Percentiles rank a stretch among this genome's conserved stretches.
These are phyloP conservation scores for Phyllosticta capitalensis DNA, from an alignment of 2,329 filamentous ascomycete species.

Conservation along the genomic window DNA sequence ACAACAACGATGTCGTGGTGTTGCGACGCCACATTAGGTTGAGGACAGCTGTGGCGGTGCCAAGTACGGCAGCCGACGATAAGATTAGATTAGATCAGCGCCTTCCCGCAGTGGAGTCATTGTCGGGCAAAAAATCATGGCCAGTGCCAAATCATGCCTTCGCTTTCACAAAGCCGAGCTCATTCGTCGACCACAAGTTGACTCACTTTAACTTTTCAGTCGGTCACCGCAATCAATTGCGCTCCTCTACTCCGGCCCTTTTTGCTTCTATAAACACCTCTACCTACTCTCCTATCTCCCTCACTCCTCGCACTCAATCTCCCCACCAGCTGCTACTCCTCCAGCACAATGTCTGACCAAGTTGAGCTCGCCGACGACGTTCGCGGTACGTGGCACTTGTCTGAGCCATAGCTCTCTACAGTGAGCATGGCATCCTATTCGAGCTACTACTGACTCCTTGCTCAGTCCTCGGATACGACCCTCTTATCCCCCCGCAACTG, in stretches of 20 bases:
- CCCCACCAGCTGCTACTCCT: conserved; percentile 4
- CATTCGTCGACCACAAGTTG: background rate
- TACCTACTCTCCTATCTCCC: background rate
- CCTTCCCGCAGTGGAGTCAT: background rate
- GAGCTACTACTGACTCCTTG: background rate
- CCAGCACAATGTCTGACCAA: conserved; percentile 12
- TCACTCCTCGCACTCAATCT: background rate
- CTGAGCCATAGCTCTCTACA: conserved; percentile 3
- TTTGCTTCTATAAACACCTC: background rate
- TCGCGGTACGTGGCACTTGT: conserved; percentile 35
- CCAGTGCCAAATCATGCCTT: background rate
- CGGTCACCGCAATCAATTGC: conserved; percentile 3
- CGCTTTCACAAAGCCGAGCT: background rate
- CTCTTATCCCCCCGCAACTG: conserved; percentile 79
- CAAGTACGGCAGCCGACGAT: background rate
- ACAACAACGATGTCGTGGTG: too few relatives aligned
- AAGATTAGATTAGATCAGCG: background rate
- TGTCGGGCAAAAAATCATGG: background rate
- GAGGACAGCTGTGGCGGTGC: background rate
- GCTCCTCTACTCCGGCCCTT: conserved; percentile 9
- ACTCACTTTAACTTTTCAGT: conserved; percentile 4
- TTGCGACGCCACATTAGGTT: too few relatives aligned
- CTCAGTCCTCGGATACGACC: conserved; percentile 84
- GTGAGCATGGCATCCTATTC: too few relatives aligned
- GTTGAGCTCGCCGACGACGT: conserved; percentile 39